phyloP scores from a whole-genome alignment of 2,329 filamentous ascomycete genomes.

The Annulohypoxylon truncatum region DNA sequence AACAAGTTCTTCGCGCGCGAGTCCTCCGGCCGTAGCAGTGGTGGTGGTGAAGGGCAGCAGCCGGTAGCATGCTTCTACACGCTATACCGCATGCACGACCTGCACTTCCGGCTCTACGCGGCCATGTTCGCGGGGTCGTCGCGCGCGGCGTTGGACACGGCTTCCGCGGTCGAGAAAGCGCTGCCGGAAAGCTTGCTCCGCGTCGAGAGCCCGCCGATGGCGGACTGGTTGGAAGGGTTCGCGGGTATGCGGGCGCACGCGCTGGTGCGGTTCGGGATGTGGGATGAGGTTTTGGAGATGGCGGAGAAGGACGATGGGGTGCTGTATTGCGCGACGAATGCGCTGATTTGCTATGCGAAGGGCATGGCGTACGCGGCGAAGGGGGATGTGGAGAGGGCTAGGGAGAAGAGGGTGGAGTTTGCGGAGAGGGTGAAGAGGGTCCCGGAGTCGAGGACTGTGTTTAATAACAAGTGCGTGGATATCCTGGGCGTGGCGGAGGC shows the following conservation, averaged over 20 bases:
- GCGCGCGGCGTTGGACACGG: slow-evolving; percentile 70
- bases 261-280: slow-evolving; percentile 77
- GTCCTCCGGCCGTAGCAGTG: no score
- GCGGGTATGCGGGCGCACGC: slow-evolving; percentile 75
- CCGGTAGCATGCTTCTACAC: no score
- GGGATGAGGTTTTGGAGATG: slow-evolving; percentile 72
- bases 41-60: no score
- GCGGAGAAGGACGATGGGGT: slow-evolving; percentile 65
- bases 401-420: slow-evolving; percentile 68
- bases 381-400: slow-evolving; percentile 63
- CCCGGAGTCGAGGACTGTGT: slow-evolving; percentile 70
- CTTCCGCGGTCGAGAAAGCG: slow-evolving; percentile 67
- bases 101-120: slow-evolving; percentile 80
- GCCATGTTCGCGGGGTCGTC: slow-evolving; percentile 81
- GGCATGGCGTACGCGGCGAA: slow-evolving; percentile 73
- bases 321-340: slow-evolving; percentile 76
- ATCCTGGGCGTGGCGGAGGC: slow-evolving; percentile 67
- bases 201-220: slow-evolving; percentile 77
- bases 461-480: slow-evolving; percentile 73
- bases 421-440: slow-evolving; percentile 62
- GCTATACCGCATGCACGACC: slow-evolving; percentile 79
- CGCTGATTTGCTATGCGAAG: slow-evolving; percentile 75
- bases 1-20: slow-evolving; percentile 70
- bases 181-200: slow-evolving; percentile 73
- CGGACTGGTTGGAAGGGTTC: slow-evolving; percentile 81